Percentiles rank a stretch among this genome's conserved stretches.
These are phyloP conservation scores for Murraya paniculata DNA, from an alignment of 345 rosid genomes.

Conservation along the genomic window DNA sequence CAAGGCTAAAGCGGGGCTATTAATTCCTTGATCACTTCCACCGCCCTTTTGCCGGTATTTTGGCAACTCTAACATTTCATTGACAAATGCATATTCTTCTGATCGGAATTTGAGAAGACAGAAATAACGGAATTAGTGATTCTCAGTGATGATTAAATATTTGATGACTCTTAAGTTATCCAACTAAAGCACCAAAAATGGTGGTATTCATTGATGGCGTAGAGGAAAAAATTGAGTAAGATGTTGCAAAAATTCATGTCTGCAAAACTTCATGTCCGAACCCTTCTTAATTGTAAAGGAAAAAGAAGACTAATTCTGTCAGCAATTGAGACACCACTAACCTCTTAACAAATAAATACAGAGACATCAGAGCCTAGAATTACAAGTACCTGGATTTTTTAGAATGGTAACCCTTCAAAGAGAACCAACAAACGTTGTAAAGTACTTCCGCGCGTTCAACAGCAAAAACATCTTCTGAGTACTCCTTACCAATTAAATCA, in stretches of 20 bases:
- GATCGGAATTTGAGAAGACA: neutral
- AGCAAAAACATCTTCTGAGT: conserved; percentile 53
- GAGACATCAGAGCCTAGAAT: neutral
- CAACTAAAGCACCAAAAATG: neutral
- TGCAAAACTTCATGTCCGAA: neutral
- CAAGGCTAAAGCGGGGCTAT: neutral
- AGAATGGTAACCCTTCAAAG: conserved; percentile 45
- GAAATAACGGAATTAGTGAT: neutral
- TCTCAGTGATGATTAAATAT: neutral
- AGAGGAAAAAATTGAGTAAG: neutral
- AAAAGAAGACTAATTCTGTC: neutral
- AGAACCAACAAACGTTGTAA: conserved; percentile 60
- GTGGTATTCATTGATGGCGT: neutral
- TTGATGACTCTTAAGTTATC: neutral
- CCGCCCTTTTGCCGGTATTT: neutral
- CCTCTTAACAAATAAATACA: neutral
- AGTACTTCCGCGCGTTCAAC: conserved; percentile 69
- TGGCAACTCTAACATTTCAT: neutral
- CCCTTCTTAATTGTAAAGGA: conserved; percentile 1
- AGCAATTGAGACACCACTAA: neutral
- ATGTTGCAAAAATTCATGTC: neutral
- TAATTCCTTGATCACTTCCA: neutral
- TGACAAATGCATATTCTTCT: neutral
- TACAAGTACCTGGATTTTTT: conserved; percentile 57
- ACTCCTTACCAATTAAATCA: conserved; percentile 65